Evolutionary conservation across 1,139 yeast genomes (phyloP).

Genomic region (Candida tropicalis): DNA sequence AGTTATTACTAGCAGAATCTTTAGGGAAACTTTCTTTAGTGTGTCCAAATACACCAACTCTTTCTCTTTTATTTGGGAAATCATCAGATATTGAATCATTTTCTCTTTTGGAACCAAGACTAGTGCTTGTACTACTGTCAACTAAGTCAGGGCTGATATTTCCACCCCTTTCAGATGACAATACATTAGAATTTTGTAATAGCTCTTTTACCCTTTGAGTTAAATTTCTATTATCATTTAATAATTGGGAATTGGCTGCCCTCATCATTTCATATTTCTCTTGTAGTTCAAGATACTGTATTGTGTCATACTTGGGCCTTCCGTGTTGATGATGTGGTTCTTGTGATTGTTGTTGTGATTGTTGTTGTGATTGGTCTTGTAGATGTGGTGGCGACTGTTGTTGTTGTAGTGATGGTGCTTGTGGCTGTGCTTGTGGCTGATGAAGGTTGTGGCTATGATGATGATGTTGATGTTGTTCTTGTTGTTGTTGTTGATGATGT

Average conservation of each 20-base stretch:
- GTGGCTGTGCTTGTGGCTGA: too few species aligned
- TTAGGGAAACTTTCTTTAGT: slow-evolving; percentile 14
- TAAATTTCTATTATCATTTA: slow-evolving; percentile 14
- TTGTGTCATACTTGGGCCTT: neutral
- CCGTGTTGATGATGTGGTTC: too few species aligned
- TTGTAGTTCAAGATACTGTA: slow-evolving; percentile 7
- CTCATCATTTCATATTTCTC: slow-evolving; percentile 14
- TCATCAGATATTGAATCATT: slow-evolving; percentile 15
- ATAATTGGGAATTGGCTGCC: slow-evolving; percentile 15
- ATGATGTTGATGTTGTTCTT: too few species aligned
- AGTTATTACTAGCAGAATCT: slow-evolving; percentile 14
- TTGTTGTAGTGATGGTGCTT: too few species aligned
- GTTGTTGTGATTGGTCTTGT: too few species aligned
- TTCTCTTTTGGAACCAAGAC: slow-evolving; percentile 12
- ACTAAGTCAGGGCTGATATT: neutral
- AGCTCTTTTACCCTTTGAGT: slow-evolving; percentile 12
- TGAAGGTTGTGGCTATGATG: too few species aligned
- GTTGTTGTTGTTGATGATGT: too few species aligned
- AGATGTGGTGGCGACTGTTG: too few species aligned
- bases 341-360: neutral
- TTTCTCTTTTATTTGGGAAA: slow-evolving; percentile 13
- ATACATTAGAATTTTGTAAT: slow-evolving; percentile 6
- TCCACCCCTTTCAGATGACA: neutral
- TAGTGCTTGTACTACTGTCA: neutral
- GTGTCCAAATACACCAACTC: slow-evolving; percentile 15